A percentile compares a stretch with the other conserved stretches of the same genome.
phyloP scores from a whole-genome alignment of 768 basidiomycete genomes.

The Brasilioporus rufonigricans region DNA sequence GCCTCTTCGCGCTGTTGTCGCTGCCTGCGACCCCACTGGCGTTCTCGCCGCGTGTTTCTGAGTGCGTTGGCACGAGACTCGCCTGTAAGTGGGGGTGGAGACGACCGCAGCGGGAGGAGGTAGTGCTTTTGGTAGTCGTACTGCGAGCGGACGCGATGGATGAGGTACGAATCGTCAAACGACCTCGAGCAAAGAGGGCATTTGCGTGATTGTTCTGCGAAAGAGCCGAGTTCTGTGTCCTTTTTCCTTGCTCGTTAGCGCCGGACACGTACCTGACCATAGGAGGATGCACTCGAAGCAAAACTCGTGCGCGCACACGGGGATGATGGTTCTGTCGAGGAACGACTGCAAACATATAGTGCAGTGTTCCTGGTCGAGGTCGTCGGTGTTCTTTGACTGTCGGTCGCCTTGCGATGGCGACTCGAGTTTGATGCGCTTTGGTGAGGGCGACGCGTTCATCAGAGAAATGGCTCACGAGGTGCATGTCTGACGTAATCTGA shows the following conservation, averaged over 20 bases:
- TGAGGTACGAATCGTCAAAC: conserved; percentile 66
- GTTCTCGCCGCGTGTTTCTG: conserved; percentile 36
- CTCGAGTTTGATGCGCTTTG: conserved; percentile 41
- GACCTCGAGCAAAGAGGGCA: conserved; percentile 74
- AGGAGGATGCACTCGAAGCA: conserved; percentile 89
- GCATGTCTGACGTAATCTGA: too few species aligned
- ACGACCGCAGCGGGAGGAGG: conserved; percentile 60
- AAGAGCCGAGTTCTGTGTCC: neutral
- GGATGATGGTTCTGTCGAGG: conserved; percentile 76
- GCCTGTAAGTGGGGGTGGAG: conserved; percentile 38
- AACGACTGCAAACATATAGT: conserved; percentile 83
- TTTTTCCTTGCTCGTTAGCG: too few species aligned
- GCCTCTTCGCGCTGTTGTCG: conserved; percentile 51
- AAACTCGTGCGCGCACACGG: conserved; percentile 87
- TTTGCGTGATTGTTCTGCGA: conserved; percentile 67
- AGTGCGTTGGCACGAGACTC: conserved; percentile 29
- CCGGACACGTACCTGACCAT: conserved; percentile 81
- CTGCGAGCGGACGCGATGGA: conserved; percentile 75
- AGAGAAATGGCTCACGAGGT: too few species aligned
- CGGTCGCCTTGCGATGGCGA: conserved; percentile 17
- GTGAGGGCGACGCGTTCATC: conserved; percentile 12
- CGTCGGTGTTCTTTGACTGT: neutral
- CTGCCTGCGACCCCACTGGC: conserved; percentile 56
- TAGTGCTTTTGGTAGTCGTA: conserved; percentile 83
- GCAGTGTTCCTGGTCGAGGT: conserved; percentile 44